Evolutionary conservation across 1,284 basidiomycete species (phyloP).

Genomic region (Athelia psychrophila): DNA sequence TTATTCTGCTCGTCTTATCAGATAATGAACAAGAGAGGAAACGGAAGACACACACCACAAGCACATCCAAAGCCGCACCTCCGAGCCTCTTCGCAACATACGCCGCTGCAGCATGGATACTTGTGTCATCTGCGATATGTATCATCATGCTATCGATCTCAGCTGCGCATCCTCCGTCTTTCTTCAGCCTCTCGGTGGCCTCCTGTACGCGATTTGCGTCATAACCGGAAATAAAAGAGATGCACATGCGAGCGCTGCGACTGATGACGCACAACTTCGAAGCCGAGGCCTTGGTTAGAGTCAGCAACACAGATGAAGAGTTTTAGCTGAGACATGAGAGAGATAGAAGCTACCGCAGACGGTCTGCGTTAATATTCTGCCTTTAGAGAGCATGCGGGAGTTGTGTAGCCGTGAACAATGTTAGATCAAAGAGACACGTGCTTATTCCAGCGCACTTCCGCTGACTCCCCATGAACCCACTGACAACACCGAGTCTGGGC

Average conservation of each 20-base stretch:
- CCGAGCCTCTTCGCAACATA: neutral
- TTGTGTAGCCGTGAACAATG: no score
- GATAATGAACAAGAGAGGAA: no score
- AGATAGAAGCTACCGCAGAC: no score
- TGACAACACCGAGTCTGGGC: no score
- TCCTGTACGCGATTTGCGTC: neutral
- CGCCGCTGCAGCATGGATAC: neutral
- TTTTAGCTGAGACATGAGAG: neutral
- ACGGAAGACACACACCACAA: neutral
- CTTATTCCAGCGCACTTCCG: no score
- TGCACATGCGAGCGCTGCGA: neutral
- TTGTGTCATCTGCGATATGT: neutral
- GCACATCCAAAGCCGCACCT: neutral
- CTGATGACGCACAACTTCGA: neutral
- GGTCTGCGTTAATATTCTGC: no score
- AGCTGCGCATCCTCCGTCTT: neutral
- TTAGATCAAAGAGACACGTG: no score
- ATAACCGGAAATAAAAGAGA: neutral
- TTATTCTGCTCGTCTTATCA: no score
- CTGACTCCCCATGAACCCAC: no score
- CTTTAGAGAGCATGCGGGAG: no score
- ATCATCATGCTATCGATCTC: neutral
- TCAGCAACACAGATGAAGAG: neutral
- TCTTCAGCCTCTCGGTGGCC: neutral
- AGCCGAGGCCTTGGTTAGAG: neutral